phyloP scores from a whole-genome alignment of 192 early-diverging fungal species.

The Neocallimastix lanati region DNA sequence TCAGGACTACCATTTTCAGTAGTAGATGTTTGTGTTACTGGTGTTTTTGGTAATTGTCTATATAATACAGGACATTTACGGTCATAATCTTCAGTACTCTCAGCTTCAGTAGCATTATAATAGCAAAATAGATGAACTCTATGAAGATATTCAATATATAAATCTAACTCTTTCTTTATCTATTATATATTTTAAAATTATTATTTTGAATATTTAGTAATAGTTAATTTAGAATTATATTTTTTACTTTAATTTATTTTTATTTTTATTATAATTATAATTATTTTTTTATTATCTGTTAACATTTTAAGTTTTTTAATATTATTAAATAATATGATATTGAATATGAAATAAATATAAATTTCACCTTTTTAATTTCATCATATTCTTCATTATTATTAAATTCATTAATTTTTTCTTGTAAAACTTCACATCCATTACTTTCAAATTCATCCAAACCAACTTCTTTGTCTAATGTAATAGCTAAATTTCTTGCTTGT shows the following conservation, averaged over 20 bases:
- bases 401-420: constrained; percentile 7
- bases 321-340: too few relatives aligned
- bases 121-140: constrained; percentile 88
- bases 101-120: constrained; percentile 66
- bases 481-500: constrained; percentile 30
- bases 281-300: too few relatives aligned
- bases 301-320: too few relatives aligned
- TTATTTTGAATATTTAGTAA: too few relatives aligned
- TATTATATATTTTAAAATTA: neutral
- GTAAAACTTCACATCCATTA: constrained; percentile 3
- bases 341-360: too few relatives aligned
- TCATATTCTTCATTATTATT: constrained; percentile 1
- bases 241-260: too few relatives aligned
- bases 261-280: too few relatives aligned
- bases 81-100: constrained; percentile 64
- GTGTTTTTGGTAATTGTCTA: constrained; percentile 23
- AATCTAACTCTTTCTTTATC: constrained; percentile 38
- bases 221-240: too few relatives aligned
- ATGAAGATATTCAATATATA: constrained; percentile 69
- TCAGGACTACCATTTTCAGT: neutral
- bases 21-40: constrained; percentile 3
- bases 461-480: constrained; percentile 34
- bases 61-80: constrained; percentile 48
- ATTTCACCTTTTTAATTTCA: neutral
- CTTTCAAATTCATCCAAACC: constrained; percentile 9